Evolutionary conservation across 208 protist genomes (phyloP).

Genomic region (Jaenimonas drosophilae): DNA sequence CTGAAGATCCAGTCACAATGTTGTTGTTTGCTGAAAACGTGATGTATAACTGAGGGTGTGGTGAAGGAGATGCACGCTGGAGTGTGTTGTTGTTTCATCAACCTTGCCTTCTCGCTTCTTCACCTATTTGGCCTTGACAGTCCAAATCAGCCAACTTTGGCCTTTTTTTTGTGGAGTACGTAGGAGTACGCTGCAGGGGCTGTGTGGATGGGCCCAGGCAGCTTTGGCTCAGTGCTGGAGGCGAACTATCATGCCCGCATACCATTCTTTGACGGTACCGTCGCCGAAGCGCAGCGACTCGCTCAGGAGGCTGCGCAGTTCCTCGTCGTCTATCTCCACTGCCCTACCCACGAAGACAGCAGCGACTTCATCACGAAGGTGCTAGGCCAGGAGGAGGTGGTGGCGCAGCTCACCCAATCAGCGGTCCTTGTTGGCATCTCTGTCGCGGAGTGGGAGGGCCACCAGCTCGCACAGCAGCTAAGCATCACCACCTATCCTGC

Average conservation of each 20-base stretch:
- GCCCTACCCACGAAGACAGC: constrained; percentile 63
- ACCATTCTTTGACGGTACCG: constrained; percentile 39
- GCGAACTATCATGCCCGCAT: constrained; percentile 30
- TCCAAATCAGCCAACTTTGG: too few species aligned
- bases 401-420: constrained; percentile 26
- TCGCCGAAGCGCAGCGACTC: constrained; percentile 42
- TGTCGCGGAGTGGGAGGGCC: constrained; percentile 33
- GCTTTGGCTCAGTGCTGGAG: constrained; percentile 19
- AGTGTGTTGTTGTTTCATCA: too few species aligned
- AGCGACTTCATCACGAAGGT: constrained; percentile 41
- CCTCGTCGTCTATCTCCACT: constrained; percentile 75
- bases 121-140: too few species aligned
- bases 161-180: too few species aligned
- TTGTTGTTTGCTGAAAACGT: too few species aligned
- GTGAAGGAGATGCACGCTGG: too few species aligned
- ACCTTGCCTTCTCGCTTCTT: too few species aligned
- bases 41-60: too few species aligned
- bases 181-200: too few species aligned
- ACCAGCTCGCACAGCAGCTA: constrained; percentile 31
- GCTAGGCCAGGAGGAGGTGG: constrained; percentile 27
- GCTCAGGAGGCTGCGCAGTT: constrained; percentile 34
- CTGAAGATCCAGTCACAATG: too few species aligned
- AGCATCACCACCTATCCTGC: constrained; percentile 51
- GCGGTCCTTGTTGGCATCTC: constrained; percentile 50
- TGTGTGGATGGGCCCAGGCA: too few species aligned